Evolutionary conservation across 202 grass and related monocot genomes (phyloP).

Genomic region (Saccharum hybrid): DNA sequence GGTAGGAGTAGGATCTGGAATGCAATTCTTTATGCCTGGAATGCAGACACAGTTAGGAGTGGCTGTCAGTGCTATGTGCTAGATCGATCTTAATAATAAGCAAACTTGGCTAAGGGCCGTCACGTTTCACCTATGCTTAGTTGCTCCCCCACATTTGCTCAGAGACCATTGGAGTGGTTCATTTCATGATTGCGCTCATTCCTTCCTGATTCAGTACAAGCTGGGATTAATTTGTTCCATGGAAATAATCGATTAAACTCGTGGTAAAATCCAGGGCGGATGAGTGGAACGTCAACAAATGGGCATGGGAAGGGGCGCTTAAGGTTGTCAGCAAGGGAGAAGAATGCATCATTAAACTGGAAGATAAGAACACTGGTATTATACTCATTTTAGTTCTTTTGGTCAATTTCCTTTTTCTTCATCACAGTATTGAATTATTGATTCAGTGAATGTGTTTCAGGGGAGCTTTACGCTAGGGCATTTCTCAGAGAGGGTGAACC

Average conservation of each 20-base stretch:
- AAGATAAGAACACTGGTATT: slow-evolving; percentile 86
- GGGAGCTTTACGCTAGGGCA: slow-evolving; percentile 91
- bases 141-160: slow-evolving; percentile 15
- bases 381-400: neutral
- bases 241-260: neutral
- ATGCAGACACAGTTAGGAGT: neutral
- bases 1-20: slow-evolving; percentile 24
- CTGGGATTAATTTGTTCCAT: neutral
- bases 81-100: neutral
- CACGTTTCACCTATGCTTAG: neutral
- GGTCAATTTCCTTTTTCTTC: neutral
- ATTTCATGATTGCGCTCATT: neutral
- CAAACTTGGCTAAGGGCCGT: neutral
- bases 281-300: slow-evolving; percentile 98
- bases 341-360: slow-evolving; percentile 92
- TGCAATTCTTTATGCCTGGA: neutral
- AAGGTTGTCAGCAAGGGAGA: slow-evolving; percentile 94
- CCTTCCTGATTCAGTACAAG: neutral
- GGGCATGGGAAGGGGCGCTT: slow-evolving; percentile 92
- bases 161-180: neutral
- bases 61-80: neutral
- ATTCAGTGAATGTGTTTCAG: slow-evolving; percentile 50
- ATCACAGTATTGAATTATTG: neutral
- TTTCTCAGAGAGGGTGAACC: slow-evolving; percentile 83
- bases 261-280: slow-evolving; percentile 68